These are phyloP conservation scores for Fusarium udum DNA, from an alignment of 2,329 filamentous ascomycete genomes.

Conservation along the genomic window DNA sequence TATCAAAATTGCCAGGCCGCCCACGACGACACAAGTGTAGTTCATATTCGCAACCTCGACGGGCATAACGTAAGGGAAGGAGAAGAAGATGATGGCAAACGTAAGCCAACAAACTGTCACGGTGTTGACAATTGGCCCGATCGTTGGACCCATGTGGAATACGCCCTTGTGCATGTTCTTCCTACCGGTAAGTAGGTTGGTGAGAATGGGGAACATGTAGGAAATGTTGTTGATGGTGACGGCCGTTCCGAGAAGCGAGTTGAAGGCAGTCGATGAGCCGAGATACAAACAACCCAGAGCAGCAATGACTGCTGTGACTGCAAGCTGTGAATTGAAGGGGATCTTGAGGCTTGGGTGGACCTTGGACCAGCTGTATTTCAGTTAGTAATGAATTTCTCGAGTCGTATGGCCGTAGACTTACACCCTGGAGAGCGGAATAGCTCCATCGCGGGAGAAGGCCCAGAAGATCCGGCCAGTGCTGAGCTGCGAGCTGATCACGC, in stretches of 20 bases:
- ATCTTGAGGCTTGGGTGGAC: background rate
- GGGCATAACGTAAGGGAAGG: constrained; percentile 3
- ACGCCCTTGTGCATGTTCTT: constrained; percentile 10
- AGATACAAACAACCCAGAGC: constrained; percentile 2
- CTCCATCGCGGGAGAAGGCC: constrained; percentile 9
- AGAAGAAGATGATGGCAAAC: constrained; percentile 6
- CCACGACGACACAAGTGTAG: constrained; percentile 5
- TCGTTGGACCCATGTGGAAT: background rate
- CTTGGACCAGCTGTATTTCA: background rate
- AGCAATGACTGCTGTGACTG: background rate
- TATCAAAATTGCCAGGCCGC: background rate
- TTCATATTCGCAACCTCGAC: constrained; percentile 13
- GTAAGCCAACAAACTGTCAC: background rate
- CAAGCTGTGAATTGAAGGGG: background rate
- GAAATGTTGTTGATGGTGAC: constrained; percentile 10
- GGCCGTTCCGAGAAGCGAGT: background rate
- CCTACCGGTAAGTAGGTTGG: background rate
- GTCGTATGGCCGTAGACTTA: fast-evolving
- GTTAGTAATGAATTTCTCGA: fast-evolving
- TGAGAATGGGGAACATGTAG: constrained; percentile 3
- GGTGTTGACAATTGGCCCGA: background rate
- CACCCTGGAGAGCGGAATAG: background rate
- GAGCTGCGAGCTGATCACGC: background rate
- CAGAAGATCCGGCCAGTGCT: constrained; percentile 11
- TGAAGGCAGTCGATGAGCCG: constrained; percentile 4